Conservation (phyloP, 2,329 filamentous ascomycete genomes). For the Diplodia intermedia region DNA sequence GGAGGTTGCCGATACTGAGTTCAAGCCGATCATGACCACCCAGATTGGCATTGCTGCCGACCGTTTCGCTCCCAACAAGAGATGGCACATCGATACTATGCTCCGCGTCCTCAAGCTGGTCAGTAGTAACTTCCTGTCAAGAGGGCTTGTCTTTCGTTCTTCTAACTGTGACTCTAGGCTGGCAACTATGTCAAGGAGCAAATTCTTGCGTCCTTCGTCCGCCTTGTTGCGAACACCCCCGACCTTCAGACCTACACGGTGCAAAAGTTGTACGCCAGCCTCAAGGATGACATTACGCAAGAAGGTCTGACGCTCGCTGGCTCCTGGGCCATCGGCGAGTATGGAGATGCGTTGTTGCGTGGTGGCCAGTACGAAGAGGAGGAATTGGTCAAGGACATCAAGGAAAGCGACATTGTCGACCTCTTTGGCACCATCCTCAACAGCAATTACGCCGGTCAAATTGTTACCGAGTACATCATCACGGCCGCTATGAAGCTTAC, state of each 20-base stretch:
- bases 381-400: constrained; percentile 81
- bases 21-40: constrained; percentile 97
- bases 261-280: constrained; percentile 87
- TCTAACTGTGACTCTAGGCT: constrained; percentile 56
- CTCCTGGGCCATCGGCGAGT: constrained; percentile 98
- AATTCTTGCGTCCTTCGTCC: constrained; percentile 94
- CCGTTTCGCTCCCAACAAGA: constrained; percentile 92
- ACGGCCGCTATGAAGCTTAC: constrained; percentile 95
- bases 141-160: not conserved
- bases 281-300: constrained; percentile 97
- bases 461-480: constrained; percentile 93
- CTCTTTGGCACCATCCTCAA: constrained; percentile 91
- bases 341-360: constrained; percentile 85
- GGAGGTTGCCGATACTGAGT: constrained; percentile 96
- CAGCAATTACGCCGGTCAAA: constrained; percentile 91
- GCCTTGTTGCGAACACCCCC: constrained; percentile 90
- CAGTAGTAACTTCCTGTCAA: constrained; percentile 33
- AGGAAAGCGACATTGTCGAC: constrained; percentile 88
- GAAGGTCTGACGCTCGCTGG: constrained; percentile 93
- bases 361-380: constrained; percentile 95
- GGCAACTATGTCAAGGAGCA: constrained; percentile 98
- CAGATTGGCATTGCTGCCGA: constrained; percentile 98
- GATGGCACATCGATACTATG: constrained; percentile 99
- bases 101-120: constrained; percentile 84
- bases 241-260: constrained; percentile 96